Conservation (phyloP, 73 alveolate species). For the Paramecium sonneborni region DNA sequence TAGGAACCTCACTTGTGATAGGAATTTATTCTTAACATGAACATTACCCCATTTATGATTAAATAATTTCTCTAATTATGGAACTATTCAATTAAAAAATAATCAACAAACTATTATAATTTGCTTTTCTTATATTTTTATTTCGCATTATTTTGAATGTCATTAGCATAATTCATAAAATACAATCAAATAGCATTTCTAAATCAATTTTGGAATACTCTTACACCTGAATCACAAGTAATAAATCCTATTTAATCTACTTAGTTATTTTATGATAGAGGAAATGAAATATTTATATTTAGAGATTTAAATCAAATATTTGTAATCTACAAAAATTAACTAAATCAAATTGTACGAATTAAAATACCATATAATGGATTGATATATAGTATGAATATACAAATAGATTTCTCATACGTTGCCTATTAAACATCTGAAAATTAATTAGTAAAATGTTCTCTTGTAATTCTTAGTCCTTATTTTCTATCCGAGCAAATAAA, state of each 20-base stretch:
- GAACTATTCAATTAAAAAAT: background rate
- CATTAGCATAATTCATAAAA: conserved; percentile 26
- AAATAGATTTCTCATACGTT: background rate
- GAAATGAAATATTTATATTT: background rate
- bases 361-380: conserved; percentile 4
- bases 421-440: conserved; percentile 23
- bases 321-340: background rate
- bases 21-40: conserved; percentile 11
- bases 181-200: background rate
- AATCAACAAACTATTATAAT: background rate
- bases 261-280: conserved; percentile 43
- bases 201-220: conserved; percentile 27
- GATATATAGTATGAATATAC: background rate
- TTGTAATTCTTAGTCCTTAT: background rate
- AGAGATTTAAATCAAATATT: conserved; percentile 14
- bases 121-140: background rate
- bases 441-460: background rate
- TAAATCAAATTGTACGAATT: background rate
- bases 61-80: background rate
- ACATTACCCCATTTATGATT: conserved; percentile 25
- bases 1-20: background rate
- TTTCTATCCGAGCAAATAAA: conserved; percentile 11
- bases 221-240: background rate
- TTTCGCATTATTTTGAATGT: background rate
- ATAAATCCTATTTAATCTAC: background rate